Conservation (phyloP, 2,329 filamentous ascomycete species). For the Paraphoma chrysanthemicola region DNA sequence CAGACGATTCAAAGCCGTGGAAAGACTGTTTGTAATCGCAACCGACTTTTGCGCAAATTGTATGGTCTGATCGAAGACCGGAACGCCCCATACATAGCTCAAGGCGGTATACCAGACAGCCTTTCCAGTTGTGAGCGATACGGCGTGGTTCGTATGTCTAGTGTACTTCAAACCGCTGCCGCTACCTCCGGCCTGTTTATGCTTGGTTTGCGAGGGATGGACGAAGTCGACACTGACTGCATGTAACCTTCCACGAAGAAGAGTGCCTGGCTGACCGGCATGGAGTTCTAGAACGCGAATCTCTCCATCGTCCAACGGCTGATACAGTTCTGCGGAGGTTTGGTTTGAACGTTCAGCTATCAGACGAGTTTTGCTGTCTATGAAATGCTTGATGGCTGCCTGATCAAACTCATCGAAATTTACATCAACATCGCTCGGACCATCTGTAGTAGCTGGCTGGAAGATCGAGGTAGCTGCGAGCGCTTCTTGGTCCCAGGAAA, state of each 20-base stretch:
- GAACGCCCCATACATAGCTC: slow-evolving; percentile 32
- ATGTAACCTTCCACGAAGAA: slow-evolving; percentile 21
- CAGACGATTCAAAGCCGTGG: slow-evolving; percentile 21
- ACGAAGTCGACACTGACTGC: slow-evolving; percentile 26
- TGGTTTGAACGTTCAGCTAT: background rate
- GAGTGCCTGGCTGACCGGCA: slow-evolving; percentile 10
- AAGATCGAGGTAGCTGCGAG: slow-evolving; percentile 16
- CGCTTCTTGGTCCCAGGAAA: slow-evolving; percentile 6
- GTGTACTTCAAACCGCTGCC: slow-evolving; percentile 4
- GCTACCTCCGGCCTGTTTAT: slow-evolving; percentile 1
- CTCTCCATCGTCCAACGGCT: slow-evolving; percentile 17
- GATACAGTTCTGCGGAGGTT: slow-evolving; percentile 5
- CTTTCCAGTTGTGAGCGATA: slow-evolving; percentile 16
- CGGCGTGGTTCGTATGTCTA: slow-evolving; percentile 23
- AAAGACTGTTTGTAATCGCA: slow-evolving; percentile 25
- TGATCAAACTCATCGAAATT: slow-evolving; percentile 12
- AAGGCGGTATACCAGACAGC: slow-evolving; percentile 32
- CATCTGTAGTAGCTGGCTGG: slow-evolving; percentile 9
- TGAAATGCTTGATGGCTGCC: slow-evolving; percentile 10
- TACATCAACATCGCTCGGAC: slow-evolving; percentile 4
- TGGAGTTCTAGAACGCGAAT: slow-evolving; percentile 29
- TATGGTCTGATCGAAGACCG: slow-evolving; percentile 19
- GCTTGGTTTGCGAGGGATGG: slow-evolving; percentile 12
- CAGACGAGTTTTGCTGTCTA: background rate
- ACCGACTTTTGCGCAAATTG: slow-evolving; percentile 9